Percentiles rank a stretch among this genome's conserved stretches.
Conservation (phyloP, 192 early-diverging fungal species). For the Dissophora ornata region DNA sequence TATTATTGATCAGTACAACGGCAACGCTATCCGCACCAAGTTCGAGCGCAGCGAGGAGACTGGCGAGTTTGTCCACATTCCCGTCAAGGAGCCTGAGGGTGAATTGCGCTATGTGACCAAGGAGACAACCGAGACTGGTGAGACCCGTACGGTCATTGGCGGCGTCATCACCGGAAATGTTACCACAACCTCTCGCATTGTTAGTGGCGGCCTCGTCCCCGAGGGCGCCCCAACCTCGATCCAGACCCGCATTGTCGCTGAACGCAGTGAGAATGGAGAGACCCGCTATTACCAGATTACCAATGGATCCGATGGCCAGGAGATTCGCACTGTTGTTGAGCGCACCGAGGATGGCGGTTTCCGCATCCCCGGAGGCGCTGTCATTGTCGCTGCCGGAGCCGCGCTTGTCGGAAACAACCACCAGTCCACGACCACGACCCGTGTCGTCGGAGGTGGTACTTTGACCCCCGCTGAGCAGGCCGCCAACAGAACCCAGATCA, state of each 20-base stretch:
- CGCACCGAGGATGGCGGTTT: slow-evolving; percentile 50
- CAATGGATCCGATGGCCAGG: slow-evolving; percentile 42
- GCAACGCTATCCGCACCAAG: slow-evolving; percentile 54
- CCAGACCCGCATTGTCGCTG: slow-evolving; percentile 50
- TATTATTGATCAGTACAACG: slow-evolving; percentile 51
- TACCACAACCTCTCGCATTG: slow-evolving; percentile 39
- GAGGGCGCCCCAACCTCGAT: slow-evolving; percentile 19
- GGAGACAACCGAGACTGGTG: slow-evolving; percentile 46
- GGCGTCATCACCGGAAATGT: slow-evolving; percentile 52
- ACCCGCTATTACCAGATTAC: slow-evolving; percentile 43
- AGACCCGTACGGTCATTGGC: slow-evolving; percentile 53
- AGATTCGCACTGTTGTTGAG: slow-evolving; percentile 52
- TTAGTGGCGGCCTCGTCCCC: slow-evolving; percentile 19
- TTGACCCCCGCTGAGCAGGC: slow-evolving; percentile 51
- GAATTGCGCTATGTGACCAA: slow-evolving; percentile 51
- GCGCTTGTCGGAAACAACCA: slow-evolving; percentile 49
- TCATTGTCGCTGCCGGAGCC: slow-evolving; percentile 51
- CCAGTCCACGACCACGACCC: slow-evolving; percentile 49
- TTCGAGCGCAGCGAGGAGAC: slow-evolving; percentile 51
- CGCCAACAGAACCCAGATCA: slow-evolving; percentile 55
- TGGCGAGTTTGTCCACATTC: slow-evolving; percentile 50
- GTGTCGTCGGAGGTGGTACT: slow-evolving; percentile 41
- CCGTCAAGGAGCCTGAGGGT: slow-evolving; percentile 56
- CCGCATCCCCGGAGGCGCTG: slow-evolving; percentile 47
- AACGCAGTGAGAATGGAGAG: slow-evolving; percentile 31